Evolutionary conservation across 2,329 filamentous ascomycete genomes (phyloP), one percentile per base, ranked within the genome.

Genomic region (Penicillium sp.): DNA sequence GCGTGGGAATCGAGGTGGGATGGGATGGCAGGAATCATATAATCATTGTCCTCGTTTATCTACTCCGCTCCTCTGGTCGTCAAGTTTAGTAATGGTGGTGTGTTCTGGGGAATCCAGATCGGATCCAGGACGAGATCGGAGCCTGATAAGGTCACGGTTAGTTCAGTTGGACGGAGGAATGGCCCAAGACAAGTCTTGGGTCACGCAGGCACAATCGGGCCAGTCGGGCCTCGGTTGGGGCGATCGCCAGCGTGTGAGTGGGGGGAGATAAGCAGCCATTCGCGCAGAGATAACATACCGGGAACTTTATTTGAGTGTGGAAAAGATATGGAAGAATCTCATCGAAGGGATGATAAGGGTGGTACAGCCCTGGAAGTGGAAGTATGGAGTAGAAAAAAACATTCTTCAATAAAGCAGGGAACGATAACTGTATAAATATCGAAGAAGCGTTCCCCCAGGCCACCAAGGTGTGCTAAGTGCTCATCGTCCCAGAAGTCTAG

Each of bases 251-350:
- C 9, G 24, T 19, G 36, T 52, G 50, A 52, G 50, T 52, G 50
- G 50, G 50, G 50, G 50, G 50, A 52, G 50, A 52, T 52, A 52
- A 52, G 50, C 19, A 31, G 14, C n/a, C n/a, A 7, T 4, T 24
- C 18, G 11, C 16, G 6, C 4, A n/a, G 37, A 14, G 37, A 52
- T 24, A 19, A 27, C 50, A 40, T 40, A 31, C 50, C 22, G 33
- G 50, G n/a, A 22, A 27, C 3, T 11, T 18, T 49, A 7, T 19
- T 44, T 6, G 33, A 10, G 2, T 14, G 19, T 19, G 18, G 14
- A 39, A 13, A 22, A 31, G 22, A 46, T 31, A 43, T 43, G 40
- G 24, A 16, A 31, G n/a, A 31, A 9, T 3, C 24, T 2, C 2
- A 10, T 6, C 24, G 39, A 47, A 36, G 19, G 39, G 27, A 40